Conservation (phyloP, 2,329 filamentous ascomycete genomes). For the Hortaea werneckii region DNA sequence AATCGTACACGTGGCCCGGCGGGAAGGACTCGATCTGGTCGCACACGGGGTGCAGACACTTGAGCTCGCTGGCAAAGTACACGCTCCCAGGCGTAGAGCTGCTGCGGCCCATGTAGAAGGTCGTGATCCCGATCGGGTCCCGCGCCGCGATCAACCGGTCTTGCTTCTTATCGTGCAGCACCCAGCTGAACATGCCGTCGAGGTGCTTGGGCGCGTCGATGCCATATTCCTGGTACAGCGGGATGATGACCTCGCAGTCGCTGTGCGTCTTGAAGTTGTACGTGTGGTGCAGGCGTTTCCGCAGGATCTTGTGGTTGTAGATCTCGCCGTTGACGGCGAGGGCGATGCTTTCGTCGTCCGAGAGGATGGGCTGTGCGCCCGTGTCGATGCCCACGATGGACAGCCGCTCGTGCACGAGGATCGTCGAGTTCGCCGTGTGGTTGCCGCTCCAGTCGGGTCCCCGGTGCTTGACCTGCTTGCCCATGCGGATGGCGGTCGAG, state of each 20-base stretch:
- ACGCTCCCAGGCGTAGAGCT: conserved; percentile 72
- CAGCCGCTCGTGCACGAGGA: conserved; percentile 93
- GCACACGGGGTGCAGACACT: conserved; percentile 85
- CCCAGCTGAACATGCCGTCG: conserved; percentile 99
- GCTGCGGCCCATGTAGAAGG: conserved; percentile 87
- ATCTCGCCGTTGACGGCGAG: conserved; percentile 99
- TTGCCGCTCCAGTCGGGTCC: conserved; percentile 96
- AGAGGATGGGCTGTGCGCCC: conserved; percentile 90
- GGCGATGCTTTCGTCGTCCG: conserved; percentile 75
- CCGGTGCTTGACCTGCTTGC: conserved; percentile 92
- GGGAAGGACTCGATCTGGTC: conserved; percentile 93
- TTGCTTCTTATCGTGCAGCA: conserved; percentile 90
- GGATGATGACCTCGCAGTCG: conserved; percentile 98
- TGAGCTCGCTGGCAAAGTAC: conserved; percentile 96
- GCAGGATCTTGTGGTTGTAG: conserved; percentile 95
- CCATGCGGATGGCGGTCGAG: conserved; percentile 82
- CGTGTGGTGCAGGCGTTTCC: conserved; percentile 70
- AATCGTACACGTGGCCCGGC: conserved; percentile 92
- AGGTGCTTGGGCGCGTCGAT: conserved; percentile 86
- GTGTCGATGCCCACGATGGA: conserved; percentile 97
- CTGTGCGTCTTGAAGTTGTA: conserved; percentile 99
- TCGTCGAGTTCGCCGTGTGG: conserved; percentile 81
- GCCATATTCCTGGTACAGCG: conserved; percentile 86
- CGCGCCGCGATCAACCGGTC: conserved; percentile 88
- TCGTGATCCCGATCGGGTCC: conserved; percentile 94